Conservation (phyloP, 2,329 filamentous ascomycete species). For the Mollisia scopiformis region DNA sequence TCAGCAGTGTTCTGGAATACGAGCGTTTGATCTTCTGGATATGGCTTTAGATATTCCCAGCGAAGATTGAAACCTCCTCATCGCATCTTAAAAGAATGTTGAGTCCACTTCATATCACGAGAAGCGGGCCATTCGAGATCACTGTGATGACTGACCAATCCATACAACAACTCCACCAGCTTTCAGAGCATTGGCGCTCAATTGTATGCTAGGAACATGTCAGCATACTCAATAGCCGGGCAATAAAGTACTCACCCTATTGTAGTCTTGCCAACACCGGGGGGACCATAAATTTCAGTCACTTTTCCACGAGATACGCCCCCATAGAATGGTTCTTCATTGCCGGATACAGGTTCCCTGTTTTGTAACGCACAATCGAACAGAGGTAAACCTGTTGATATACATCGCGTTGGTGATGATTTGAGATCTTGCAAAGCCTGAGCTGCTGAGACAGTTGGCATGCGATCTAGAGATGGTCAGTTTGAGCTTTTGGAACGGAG, state of each 20-base stretch:
- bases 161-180: slow-evolving; percentile 71
- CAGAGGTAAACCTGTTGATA: slow-evolving; percentile 58
- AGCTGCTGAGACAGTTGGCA: slow-evolving; percentile 77
- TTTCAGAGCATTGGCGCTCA: slow-evolving; percentile 65
- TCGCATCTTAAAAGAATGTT: no score
- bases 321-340: slow-evolving; percentile 37
- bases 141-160: slow-evolving; percentile 63
- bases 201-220: slow-evolving; percentile 63
- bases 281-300: slow-evolving; percentile 86
- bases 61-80: no score
- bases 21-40: no score
- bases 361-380: slow-evolving; percentile 54
- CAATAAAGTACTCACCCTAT: slow-evolving; percentile 56
- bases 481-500: not conserved
- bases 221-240: not conserved
- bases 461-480: slow-evolving; percentile 58
- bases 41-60: no score
- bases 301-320: slow-evolving; percentile 78
- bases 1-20: not conserved
- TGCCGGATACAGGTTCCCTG: slow-evolving; percentile 17
- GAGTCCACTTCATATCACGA: not conserved
- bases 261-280: slow-evolving; percentile 82
- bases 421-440: slow-evolving; percentile 67
- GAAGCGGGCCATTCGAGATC: not conserved
- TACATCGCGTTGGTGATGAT: slow-evolving; percentile 49